Evolutionary conservation across 2,329 filamentous ascomycete species (phyloP).

Genomic region (Hortaea werneckii): DNA sequence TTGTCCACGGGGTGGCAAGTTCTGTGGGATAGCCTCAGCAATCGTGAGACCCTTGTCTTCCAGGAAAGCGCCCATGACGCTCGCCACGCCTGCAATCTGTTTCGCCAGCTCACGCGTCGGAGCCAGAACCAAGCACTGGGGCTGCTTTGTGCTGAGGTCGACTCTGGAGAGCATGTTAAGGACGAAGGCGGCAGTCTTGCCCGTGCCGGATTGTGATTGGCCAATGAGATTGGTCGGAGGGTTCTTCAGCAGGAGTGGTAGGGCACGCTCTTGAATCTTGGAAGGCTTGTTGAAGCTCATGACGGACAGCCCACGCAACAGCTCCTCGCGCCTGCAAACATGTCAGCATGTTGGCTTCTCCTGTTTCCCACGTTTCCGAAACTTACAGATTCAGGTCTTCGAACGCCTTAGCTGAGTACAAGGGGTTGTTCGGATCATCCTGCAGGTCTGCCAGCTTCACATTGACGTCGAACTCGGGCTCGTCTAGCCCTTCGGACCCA

Average conservation of each 20-base stretch:
- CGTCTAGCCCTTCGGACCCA: constrained; percentile 41
- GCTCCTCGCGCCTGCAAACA: constrained; percentile 42
- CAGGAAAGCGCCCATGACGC: constrained; percentile 75
- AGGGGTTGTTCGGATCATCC: constrained; percentile 72
- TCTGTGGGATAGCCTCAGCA: constrained; percentile 73
- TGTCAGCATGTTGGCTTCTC: constrained; percentile 7
- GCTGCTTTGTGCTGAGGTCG: constrained; percentile 59
- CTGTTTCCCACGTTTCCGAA: not conserved
- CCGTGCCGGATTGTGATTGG: constrained; percentile 97
- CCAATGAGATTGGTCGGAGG: constrained; percentile 93
- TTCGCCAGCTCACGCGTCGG: constrained; percentile 90
- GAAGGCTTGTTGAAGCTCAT: constrained; percentile 92
- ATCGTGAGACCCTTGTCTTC: constrained; percentile 54
- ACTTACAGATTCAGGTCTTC: constrained; percentile 76
- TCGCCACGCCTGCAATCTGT: constrained; percentile 81
- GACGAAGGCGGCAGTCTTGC: constrained; percentile 94
- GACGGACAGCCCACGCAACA: constrained; percentile 65
- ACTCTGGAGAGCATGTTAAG: constrained; percentile 83
- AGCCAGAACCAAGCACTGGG: constrained; percentile 81
- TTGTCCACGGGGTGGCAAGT: constrained; percentile 55
- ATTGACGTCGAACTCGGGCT: constrained; percentile 78
- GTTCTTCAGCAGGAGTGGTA: constrained; percentile 76
- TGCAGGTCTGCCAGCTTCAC: constrained; percentile 88
- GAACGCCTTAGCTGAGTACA: constrained; percentile 76
- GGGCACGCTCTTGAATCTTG: constrained; percentile 92